Base-by-base conservation (phyloP, 1,284 basidiomycete genomes). In the Chondrostereum purpureum region DNA sequence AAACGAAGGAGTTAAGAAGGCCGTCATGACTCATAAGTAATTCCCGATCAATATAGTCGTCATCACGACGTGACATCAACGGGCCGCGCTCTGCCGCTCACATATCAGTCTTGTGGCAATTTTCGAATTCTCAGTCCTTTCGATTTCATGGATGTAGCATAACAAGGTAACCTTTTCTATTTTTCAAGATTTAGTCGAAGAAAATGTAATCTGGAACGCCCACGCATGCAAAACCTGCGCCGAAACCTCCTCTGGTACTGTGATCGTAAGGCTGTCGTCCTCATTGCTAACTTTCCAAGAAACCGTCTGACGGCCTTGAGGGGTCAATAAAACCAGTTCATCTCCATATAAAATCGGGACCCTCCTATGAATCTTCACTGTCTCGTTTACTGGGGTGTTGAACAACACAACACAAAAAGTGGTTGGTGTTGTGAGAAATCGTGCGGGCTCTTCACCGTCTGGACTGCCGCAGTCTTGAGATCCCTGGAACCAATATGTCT, bases 331-430 rank as follows among this genome's bases (percentile, higher is more conserved):
- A 31, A 31, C 27, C n/a, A n/a, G 27, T 31, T n/a, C 8, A 8
- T n/a, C 27, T 31, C 27, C 8, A n/a, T 31, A n/a, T n/a, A n/a
- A n/a, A n/a, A n/a, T n/a, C n/a, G n/a, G n/a, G n/a, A n/a, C n/a
- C 27, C n/a, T 31, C 18, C 66, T 66, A n/a, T 66, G 62, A 3
- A 77, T 57, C 2, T 58, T 50, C 5, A 76, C 43, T 1, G 54
- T 38, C 0, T 68, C 67, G 2, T 60, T 42, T 2, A 45, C 47
- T 0, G 71, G 73, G 5, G 58, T 58, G 23, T 57, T 50, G 42
- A 78, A 66, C 0, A 72, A 64, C 34, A 78, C 58, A 51, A 80
- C 65, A 54, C 73, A 80, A 51, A 80, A 77, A 2, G 73, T 67
- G 11, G 55, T 62, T 2, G 66, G 60, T 0, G 72, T 78, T 4